Evolutionary conservation across 2,329 filamentous ascomycete genomes (phyloP).

Genomic region (Ploettnerulaceae sp.): DNA sequence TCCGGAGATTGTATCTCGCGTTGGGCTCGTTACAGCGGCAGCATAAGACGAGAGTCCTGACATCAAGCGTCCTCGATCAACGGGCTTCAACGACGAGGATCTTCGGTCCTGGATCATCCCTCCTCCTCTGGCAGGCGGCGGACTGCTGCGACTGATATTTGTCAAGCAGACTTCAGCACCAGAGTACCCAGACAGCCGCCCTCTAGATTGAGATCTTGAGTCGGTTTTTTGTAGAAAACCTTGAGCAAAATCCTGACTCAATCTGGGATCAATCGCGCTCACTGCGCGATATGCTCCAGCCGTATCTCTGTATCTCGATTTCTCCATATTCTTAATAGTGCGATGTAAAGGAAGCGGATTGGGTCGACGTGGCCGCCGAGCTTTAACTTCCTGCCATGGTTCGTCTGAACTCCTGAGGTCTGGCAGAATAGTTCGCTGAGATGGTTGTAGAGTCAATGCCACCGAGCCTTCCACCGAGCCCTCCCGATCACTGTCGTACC

Average conservation of each 20-base stretch:
- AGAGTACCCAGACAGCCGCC: constrained; percentile 29
- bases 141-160: constrained; percentile 39
- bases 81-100: constrained; percentile 16
- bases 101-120: constrained; percentile 29
- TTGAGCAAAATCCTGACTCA: constrained; percentile 27
- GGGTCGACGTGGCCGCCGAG: constrained; percentile 18
- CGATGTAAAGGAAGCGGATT: constrained; percentile 36
- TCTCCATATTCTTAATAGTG: constrained; percentile 38
- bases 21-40: constrained; percentile 21
- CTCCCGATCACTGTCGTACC: constrained; percentile 31
- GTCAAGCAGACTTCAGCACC: constrained; percentile 42
- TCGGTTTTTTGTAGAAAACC: constrained; percentile 22
- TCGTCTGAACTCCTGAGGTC: constrained; percentile 15
- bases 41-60: constrained; percentile 32
- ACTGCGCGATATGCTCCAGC: constrained; percentile 43
- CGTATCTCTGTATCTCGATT: constrained; percentile 40
- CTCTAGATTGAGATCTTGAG: constrained; percentile 21
- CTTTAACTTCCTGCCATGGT: constrained; percentile 22
- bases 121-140: constrained; percentile 31
- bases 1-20: constrained; percentile 21
- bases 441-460: constrained; percentile 19
- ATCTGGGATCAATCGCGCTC: constrained; percentile 28
- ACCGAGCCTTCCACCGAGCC: constrained; percentile 21
- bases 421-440: constrained; percentile 19
- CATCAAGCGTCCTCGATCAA: constrained; percentile 23